phyloP scores from a whole-genome alignment of 768 basidiomycete species.

The Naganishia friedmannii region DNA sequence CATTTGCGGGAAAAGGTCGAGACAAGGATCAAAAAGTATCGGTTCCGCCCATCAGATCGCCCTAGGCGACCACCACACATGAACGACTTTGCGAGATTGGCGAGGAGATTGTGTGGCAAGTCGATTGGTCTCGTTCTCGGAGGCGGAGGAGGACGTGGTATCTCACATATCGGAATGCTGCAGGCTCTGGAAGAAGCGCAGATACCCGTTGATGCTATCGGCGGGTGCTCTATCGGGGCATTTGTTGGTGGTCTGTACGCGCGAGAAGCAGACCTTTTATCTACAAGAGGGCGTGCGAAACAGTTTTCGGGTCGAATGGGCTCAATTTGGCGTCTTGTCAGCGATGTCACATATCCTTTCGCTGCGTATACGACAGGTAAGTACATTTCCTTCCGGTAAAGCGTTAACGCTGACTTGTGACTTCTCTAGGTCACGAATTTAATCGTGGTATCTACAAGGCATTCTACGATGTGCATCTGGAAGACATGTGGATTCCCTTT shows the following conservation, averaged over 20 bases:
- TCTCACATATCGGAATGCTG: slow-evolving; percentile 79
- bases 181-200: slow-evolving; percentile 86
- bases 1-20: slow-evolving; percentile 91
- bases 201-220: slow-evolving; percentile 91
- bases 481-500: slow-evolving; percentile 96
- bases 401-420: not conserved
- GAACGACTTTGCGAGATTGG: slow-evolving; percentile 88
- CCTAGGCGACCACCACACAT: slow-evolving; percentile 75
- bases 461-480: slow-evolving; percentile 81
- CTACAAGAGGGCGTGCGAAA: slow-evolving; percentile 78
- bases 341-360: slow-evolving; percentile 91
- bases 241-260: slow-evolving; percentile 94
- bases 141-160: slow-evolving; percentile 94
- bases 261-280: slow-evolving; percentile 84
- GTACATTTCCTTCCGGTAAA: slow-evolving; percentile 34
- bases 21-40: slow-evolving; percentile 80
- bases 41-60: slow-evolving; percentile 61
- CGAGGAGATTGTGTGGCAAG: slow-evolving; percentile 83
- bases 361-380: slow-evolving; percentile 80
- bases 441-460: slow-evolving; percentile 79
- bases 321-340: slow-evolving; percentile 85
- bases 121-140: slow-evolving; percentile 92
- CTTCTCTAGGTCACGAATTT: slow-evolving; percentile 17
- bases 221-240: slow-evolving; percentile 74
- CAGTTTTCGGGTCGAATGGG: slow-evolving; percentile 86